Conservation (phyloP, 2,329 filamentous ascomycete species). For the Elsinoe australis region DNA sequence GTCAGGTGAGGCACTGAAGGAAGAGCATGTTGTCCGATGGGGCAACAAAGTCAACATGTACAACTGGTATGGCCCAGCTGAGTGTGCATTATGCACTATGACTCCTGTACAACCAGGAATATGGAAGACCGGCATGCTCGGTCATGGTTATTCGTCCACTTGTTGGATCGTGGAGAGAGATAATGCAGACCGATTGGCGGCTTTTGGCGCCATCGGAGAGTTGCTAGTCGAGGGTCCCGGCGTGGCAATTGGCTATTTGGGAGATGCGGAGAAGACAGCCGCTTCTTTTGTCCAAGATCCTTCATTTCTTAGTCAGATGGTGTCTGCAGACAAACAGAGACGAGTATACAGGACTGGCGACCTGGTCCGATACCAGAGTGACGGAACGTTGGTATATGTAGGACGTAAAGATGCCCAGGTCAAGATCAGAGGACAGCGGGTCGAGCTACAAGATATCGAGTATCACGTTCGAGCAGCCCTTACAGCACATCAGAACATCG, state of each 20-base stretch:
- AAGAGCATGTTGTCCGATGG: too few species aligned
- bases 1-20: too few species aligned
- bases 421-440: slow-evolving; percentile 67
- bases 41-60: too few species aligned
- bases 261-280: slow-evolving; percentile 25
- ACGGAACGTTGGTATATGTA: slow-evolving; percentile 40
- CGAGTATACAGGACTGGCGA: slow-evolving; percentile 22
- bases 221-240: slow-evolving; percentile 40
- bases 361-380: slow-evolving; percentile 21
- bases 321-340: neutral
- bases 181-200: neutral
- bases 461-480: neutral
- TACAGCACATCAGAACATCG: neutral
- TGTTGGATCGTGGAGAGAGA: neutral
- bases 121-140: too few species aligned
- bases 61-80: neutral
- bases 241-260: slow-evolving; percentile 39
- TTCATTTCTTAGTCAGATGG: neutral
- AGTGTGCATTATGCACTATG: neutral
- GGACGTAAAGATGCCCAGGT: slow-evolving; percentile 68
- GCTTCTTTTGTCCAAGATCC: neutral
- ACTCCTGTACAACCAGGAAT: too few species aligned
- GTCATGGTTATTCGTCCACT: too few species aligned
- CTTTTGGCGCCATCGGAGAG: slow-evolving; percentile 40
- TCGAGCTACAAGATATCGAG: slow-evolving; percentile 58